Conservation (phyloP, 1,284 basidiomycete species). For the Prillingera fragicola region DNA sequence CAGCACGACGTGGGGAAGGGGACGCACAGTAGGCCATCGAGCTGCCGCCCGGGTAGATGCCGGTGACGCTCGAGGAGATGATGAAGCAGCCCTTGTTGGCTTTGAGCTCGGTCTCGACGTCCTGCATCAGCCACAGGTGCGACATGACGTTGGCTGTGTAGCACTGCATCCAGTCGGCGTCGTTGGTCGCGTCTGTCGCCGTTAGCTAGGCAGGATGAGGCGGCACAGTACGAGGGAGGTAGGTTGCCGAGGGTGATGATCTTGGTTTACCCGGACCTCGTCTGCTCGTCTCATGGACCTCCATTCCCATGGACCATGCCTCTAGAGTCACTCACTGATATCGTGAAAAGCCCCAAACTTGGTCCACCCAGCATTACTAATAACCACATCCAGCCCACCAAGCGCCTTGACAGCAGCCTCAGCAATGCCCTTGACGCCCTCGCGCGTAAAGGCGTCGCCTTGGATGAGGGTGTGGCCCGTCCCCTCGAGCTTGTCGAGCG, state of each 20-base stretch:
- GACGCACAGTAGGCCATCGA: conserved; percentile 16
- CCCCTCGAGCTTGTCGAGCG: conserved; percentile 13
- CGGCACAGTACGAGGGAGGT: too few species aligned
- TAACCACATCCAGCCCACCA: conserved; percentile 22
- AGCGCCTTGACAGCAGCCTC: conserved; percentile 12
- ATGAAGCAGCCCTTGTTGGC: conserved; percentile 18
- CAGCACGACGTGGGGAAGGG: neutral
- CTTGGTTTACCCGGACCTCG: neutral
- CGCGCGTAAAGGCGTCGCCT: conserved; percentile 23
- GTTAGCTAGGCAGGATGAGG: too few species aligned
- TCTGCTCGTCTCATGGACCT: neutral
- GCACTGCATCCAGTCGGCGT: conserved; percentile 23
- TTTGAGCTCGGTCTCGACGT: conserved; percentile 16
- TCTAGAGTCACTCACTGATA: conserved; percentile 15
- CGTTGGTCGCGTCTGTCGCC: conserved; percentile 15
- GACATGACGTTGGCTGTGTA: conserved; percentile 22
- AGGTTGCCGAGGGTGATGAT: too few species aligned
- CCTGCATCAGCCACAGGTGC: conserved; percentile 27
- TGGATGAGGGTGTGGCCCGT: conserved; percentile 19
- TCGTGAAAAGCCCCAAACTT: conserved; percentile 21
- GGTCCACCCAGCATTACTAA: conserved; percentile 24
- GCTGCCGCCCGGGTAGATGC: conserved; percentile 20
- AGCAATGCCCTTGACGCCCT: conserved; percentile 11
- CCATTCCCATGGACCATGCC: neutral
- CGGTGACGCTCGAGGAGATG: conserved; percentile 20